Evolutionary conservation across 257 asterid species (phyloP), one percentile per base, ranked within the genome.

Genomic region (Buddleja alternifolia): DNA sequence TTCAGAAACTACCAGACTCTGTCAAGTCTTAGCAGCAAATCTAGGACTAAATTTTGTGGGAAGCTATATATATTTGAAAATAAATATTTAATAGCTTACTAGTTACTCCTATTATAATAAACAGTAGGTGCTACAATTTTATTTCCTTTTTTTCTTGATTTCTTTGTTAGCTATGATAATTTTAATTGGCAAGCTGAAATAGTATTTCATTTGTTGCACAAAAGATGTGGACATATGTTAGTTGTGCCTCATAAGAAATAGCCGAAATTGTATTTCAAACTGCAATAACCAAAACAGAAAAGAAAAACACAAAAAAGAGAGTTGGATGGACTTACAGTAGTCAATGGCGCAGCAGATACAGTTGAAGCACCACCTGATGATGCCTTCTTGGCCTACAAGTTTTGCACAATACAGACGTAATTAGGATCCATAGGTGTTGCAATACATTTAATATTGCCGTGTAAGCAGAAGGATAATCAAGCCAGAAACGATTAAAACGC

Each of bases 311-410:
- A 32, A 53, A 50, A 36, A 45, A n/a, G 19, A 68, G 37, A 12
- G 68, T 54, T 7, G 63, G 74, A 50, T 39, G 48, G 36, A 70
- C 93, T 82, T 69, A 84, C 90, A 64, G 65, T 63, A 63, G 58
- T 80, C 63, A 80, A 61, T 68, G 85, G 81, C 37, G 86, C 74
- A 32, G 80, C 80, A 6, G 86, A 77, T 68, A 79, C 65, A 62
- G 86, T 58, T 63, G 85, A 80, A 73, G 79, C 51, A 15, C 81
- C 86, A 69, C 84, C 76, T 59, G 88, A 67, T 21, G 90, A 63
- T 63, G 64, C 74, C 73, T n/a, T n/a, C n/a, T 84, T 86, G 70
- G 34, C 77, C 94, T 87, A 55, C 77, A 69, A 70, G 57, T 3
- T 20, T 21, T 44, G 56, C 67, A 71, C 10, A 66, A 40, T 50